phyloP scores from a whole-genome alignment of 805 yeast genomes.

The Priceomyces medius region DNA sequence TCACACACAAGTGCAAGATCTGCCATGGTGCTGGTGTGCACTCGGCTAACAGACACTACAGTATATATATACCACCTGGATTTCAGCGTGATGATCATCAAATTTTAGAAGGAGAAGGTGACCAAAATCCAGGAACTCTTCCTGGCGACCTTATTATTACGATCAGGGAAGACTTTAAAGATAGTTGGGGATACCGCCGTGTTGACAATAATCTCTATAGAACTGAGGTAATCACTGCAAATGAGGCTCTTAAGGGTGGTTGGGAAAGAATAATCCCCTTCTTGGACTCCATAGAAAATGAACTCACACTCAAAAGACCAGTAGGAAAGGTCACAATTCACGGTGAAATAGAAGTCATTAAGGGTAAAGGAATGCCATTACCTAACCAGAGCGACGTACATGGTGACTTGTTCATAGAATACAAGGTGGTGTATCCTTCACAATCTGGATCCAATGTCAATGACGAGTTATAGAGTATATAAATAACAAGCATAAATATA shows the following conservation, averaged over 20 bases:
- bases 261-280: conserved; percentile 72
- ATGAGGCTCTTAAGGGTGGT: conserved; percentile 75
- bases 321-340: conserved; percentile 52
- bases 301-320: conserved; percentile 46
- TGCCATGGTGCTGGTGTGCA: conserved; percentile 74
- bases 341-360: conserved; percentile 71
- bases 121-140: conserved; percentile 75
- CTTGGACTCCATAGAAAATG: conserved; percentile 58
- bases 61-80: conserved; percentile 69
- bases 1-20: conserved; percentile 59
- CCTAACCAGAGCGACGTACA: conserved; percentile 39
- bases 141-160: conserved; percentile 78
- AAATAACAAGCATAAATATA: not conserved
- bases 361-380: conserved; percentile 86
- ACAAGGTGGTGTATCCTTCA: conserved; percentile 40
- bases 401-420: conserved; percentile 53
- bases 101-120: conserved; percentile 72
- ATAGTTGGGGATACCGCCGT: conserved; percentile 83
- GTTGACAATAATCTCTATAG: conserved; percentile 72
- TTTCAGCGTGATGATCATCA: conserved; percentile 57
- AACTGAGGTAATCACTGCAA: conserved; percentile 69
- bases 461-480: conserved; percentile 21
- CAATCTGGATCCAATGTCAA: conserved; percentile 7
- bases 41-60: conserved; percentile 54
- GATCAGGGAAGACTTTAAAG: conserved; percentile 52